phyloP scores from a whole-genome alignment of 495 filamentous ascomycete genomes.

The Penicillium samsonianum region DNA sequence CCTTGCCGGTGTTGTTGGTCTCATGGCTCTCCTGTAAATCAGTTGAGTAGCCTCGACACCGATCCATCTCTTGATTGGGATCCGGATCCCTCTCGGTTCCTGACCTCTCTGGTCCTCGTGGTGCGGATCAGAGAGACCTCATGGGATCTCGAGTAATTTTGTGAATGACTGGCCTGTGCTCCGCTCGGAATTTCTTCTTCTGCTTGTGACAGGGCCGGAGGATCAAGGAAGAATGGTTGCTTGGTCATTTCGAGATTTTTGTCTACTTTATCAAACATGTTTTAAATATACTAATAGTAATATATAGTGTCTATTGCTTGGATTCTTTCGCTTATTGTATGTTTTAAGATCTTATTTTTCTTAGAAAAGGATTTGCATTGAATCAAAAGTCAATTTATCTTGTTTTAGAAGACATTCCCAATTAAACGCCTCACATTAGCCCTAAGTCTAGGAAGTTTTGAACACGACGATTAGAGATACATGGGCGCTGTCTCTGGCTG shows the following conservation, averaged over 20 bases:
- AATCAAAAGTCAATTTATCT: slow-evolving; percentile 1
- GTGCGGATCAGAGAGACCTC: slow-evolving; percentile 17
- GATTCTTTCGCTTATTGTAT: not conserved
- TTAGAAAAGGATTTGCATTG: not conserved
- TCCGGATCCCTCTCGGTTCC: slow-evolving; percentile 1
- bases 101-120: slow-evolving; percentile 19
- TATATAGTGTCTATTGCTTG: slow-evolving; percentile 21
- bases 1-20: slow-evolving; percentile 40
- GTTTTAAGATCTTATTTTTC: not conserved
- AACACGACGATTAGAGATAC: not conserved
- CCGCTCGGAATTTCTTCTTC: slow-evolving; percentile 17
- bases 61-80: slow-evolving; percentile 3
- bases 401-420: not conserved
- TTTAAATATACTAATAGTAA: slow-evolving; percentile 30
- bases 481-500: not conserved
- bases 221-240: slow-evolving; percentile 19
- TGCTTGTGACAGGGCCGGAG: slow-evolving; percentile 10
- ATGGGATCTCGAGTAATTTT: slow-evolving; percentile 9
- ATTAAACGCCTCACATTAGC: not conserved
- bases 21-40: slow-evolving; percentile 46
- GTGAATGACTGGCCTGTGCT: slow-evolving; percentile 12
- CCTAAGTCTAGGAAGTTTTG: not conserved
- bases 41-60: slow-evolving; percentile 11
- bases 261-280: slow-evolving; percentile 17
- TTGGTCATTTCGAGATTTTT: slow-evolving; percentile 34